Percentiles rank a stretch among this genome's conserved stretches.
phyloP scores from a whole-genome alignment of 2,329 filamentous ascomycete species.

The Dendrostoma leiphaemia region DNA sequence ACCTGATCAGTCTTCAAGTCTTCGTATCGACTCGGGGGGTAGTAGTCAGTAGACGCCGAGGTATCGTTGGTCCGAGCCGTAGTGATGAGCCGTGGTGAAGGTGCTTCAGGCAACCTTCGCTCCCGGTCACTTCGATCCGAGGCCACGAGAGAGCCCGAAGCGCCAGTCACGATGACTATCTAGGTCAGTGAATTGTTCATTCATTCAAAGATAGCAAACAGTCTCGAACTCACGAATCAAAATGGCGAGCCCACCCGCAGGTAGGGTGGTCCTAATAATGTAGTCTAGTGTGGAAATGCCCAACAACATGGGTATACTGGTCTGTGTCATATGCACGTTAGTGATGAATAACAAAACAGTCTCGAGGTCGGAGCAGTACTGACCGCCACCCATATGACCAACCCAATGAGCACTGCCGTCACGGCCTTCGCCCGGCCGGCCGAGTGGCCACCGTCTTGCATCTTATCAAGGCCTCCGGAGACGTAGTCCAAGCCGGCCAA shows the following conservation, averaged over 20 bases:
- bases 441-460: constrained; percentile 26
- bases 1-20: constrained; percentile 44
- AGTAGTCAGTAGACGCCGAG: constrained; percentile 36
- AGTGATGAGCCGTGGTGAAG: constrained; percentile 34
- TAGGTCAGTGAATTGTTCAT: background rate
- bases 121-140: constrained; percentile 25
- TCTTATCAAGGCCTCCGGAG: constrained; percentile 32
- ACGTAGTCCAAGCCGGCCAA: constrained; percentile 42
- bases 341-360: constrained; percentile 11
- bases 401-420: constrained; percentile 39
- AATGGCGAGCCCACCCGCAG: constrained; percentile 47
- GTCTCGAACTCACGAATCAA: constrained; percentile 42
- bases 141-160: constrained; percentile 33
- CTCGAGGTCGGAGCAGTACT: constrained; percentile 25
- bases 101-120: constrained; percentile 36
- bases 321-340: constrained; percentile 32
- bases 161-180: constrained; percentile 38
- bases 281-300: constrained; percentile 43
- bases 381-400: constrained; percentile 55
- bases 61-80: constrained; percentile 39
- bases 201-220: background rate
- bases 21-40: constrained; percentile 46
- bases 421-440: constrained; percentile 38
- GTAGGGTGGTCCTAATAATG: constrained; percentile 46
- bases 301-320: constrained; percentile 50